Base-by-base conservation (phyloP, 208 protist genomes). In the Acanthamoeba healyi region DNA sequence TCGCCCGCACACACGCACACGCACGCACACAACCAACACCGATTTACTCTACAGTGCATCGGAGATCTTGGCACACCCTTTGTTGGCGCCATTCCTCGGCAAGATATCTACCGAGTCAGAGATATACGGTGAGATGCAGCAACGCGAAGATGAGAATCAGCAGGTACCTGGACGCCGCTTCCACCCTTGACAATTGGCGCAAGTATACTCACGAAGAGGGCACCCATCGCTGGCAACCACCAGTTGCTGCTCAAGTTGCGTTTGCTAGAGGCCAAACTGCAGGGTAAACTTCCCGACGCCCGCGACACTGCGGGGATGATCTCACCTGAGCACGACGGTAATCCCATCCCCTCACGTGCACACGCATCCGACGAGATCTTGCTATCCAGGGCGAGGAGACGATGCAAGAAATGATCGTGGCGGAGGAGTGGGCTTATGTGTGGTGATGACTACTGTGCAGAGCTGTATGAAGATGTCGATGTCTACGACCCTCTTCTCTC, bases 101-200 rank as follows among this genome's bases (percentile, higher is more conserved):
- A 81, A 81, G 72, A 46, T 81, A 15, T 51, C 32, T 29, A 46
- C 40, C 3, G 72, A 81, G 36, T 38, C 72, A 36, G 72, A 81
- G 36, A 81, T 81, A 4, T 81, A 81, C 40, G 72, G 36, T 3
- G 72, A 81, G 36, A 51, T 81, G 72, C 72, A 81, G 72, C 72
- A 81, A 22, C 32, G 72, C 22, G 72, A 81, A 36, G 72, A 81
- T 36, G 72, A 81, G 36, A 81, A 81, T 36, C 72, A 81, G 72
- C 72, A 79, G 67, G 34, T 79, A 38, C 56, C n/a, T n/a, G n/a
- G n/a, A n/a, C n/a, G n/a, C n/a, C n/a, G n/a, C n/a, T n/a, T n/a
- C n/a, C n/a, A n/a, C n/a, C 15, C 22, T 61, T 61, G 22, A 12
- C 15, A 12, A 61, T 61, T 61, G 54, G 54, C 54, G 54, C 54